phyloP scores from a whole-genome alignment of 768 basidiomycete genomes.

The Pisolithus albus region DNA sequence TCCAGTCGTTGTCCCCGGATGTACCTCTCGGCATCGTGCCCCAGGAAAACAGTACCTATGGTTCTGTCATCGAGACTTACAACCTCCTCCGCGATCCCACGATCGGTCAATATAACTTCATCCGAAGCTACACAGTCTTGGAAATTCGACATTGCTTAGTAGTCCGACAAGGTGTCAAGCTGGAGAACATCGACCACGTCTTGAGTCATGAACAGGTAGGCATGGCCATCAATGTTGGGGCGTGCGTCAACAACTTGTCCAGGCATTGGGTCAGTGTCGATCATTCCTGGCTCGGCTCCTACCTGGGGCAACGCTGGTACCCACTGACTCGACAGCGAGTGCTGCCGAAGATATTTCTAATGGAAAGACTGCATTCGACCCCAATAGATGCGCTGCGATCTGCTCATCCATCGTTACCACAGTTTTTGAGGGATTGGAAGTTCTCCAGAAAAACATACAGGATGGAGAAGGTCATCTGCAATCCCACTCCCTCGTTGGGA shows the following conservation, averaged over 20 bases:
- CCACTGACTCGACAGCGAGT: conserved; percentile 64
- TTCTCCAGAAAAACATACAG: conserved; percentile 60
- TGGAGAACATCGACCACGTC: conserved; percentile 49
- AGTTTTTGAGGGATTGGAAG: conserved; percentile 54
- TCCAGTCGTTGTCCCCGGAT: conserved; percentile 40
- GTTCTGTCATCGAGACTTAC: conserved; percentile 69
- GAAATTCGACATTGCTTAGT: conserved; percentile 65
- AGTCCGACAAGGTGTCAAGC: conserved; percentile 48
- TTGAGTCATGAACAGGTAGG: conserved; percentile 77
- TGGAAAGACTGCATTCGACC: conserved; percentile 32
- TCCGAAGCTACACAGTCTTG: conserved; percentile 55
- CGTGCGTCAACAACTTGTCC: conserved; percentile 1
- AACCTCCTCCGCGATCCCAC: conserved; percentile 45
- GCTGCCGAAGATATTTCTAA: conserved; percentile 46
- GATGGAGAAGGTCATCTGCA: conserved; percentile 30
- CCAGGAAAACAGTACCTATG: conserved; percentile 75
- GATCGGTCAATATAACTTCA: conserved; percentile 38
- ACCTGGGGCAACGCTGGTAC: conserved; percentile 45
- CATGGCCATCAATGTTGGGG: background rate
- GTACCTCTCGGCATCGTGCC: conserved; percentile 59
- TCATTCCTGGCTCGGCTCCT: conserved; percentile 49
- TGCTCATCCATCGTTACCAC: conserved; percentile 60
- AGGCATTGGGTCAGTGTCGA: conserved; percentile 80
- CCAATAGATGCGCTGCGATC: conserved; percentile 58
- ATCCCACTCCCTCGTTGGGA: background rate